These are phyloP conservation scores for Lachnellula suecica DNA, from an alignment of 2,329 filamentous ascomycete genomes.

Conservation along the genomic window DNA sequence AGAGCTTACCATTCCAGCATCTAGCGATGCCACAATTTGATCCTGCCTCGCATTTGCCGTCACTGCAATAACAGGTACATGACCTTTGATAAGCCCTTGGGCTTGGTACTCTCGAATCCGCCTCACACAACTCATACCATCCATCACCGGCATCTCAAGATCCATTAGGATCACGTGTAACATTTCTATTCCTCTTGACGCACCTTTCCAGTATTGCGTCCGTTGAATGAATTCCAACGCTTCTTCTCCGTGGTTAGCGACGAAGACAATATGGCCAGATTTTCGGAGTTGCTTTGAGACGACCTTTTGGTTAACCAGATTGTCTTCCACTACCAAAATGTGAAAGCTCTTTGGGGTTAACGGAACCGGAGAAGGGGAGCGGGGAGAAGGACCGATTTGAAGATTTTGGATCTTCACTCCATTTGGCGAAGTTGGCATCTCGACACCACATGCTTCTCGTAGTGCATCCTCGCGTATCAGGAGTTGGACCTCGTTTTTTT, in stretches of 20 bases:
- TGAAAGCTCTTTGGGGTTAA: conserved; percentile 7
- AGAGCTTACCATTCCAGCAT: conserved; percentile 65
- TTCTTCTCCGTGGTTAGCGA: conserved; percentile 64
- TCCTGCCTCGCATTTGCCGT: conserved; percentile 75
- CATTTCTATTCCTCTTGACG: background rate
- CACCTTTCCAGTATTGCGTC: conserved; percentile 54
- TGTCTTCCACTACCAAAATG: conserved; percentile 58
- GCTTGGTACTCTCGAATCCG: conserved; percentile 66
- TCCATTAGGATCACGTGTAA: conserved; percentile 58
- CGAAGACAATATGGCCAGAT: conserved; percentile 56
- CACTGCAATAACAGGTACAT: conserved; percentile 72
- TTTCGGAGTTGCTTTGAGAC: conserved; percentile 51
- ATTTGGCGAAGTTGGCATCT: conserved; percentile 7
- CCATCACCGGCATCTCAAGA: conserved; percentile 80
- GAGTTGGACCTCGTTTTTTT: conserved; percentile 14
- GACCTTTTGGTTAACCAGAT: conserved; percentile 59
- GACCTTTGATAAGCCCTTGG: conserved; percentile 54
- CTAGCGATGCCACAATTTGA: conserved; percentile 67
- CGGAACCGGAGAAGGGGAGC: background rate
- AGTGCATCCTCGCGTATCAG: conserved; percentile 15
- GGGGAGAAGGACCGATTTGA: background rate
- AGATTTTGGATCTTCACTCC: conserved; percentile 2
- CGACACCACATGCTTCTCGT: conserved; percentile 14
- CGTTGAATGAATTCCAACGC: conserved; percentile 55
- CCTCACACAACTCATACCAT: conserved; percentile 70